Evolutionary conservation across 805 yeast genomes (phyloP), one percentile per base, ranked within the genome.

Genomic region (Pichia deserticola): DNA sequence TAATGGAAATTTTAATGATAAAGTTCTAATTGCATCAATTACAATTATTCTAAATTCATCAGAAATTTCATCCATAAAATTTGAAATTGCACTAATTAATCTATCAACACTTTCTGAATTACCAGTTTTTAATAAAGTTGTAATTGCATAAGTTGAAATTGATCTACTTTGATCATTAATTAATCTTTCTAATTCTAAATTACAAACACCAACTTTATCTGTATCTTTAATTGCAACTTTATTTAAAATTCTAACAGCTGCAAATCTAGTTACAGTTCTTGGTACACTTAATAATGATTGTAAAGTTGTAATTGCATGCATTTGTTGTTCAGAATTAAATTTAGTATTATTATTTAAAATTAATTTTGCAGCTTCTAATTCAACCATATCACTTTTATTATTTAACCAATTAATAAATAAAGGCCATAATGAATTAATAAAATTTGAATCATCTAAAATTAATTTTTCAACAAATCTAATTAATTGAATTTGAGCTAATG

Each of bases 11-110:
- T 89, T 92, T 63, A 89, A 74, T 5, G 97, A 92, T 67, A 93
- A 75, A 44, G 92, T 84, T 63, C 95, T 86, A 58, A 93, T 83
- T 8, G 99, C 97, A 64, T 93, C 98, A 55, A 93, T 88, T 47
- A 93, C 95, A 57, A 90, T 92, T 52, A 89, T 80, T 68, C 89
- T 89, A 75, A 93, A 93, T 65, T 93, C 99, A 67, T 93, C 99
- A 34, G 96, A 81, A 55, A 93, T 92, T 57, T 92, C 97, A 64
- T 80, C 87, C 85, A 92, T 87, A 65, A 90, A 85, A 36, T 84
- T 83, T 34, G 93, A 76, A 70, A 93, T 89, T 49, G 89, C 90
- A 54, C 83, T 76, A 68, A 93, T 88, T 59, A 93, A 77, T 60
- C 96, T 78, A 65, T 92, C 96, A 50, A 93, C 96, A 57, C 80